phyloP scores from a whole-genome alignment of 2,329 filamentous ascomycete genomes.

The Aspergillus amoenus region DNA sequence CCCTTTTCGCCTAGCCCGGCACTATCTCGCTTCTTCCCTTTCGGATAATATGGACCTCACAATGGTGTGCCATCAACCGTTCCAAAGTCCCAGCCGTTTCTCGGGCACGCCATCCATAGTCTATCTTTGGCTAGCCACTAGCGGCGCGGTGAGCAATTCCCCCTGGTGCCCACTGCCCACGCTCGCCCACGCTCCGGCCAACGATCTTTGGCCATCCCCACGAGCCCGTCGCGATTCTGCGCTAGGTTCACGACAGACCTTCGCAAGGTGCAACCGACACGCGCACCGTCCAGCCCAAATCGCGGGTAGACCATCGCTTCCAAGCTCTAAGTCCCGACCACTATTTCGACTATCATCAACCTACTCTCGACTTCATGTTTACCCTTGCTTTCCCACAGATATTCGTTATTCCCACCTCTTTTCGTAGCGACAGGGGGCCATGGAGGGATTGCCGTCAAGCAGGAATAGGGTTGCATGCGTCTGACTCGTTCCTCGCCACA shows the following conservation, averaged over 20 bases:
- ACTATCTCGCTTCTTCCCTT: conserved; percentile 23
- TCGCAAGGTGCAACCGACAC: conserved; percentile 12
- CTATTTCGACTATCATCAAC: conserved; percentile 15
- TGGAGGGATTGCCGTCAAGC: not conserved
- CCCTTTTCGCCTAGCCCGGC: conserved; percentile 31
- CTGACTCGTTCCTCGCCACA: conserved; percentile 9
- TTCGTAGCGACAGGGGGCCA: not conserved
- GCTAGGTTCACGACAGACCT: conserved; percentile 33
- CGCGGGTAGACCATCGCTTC: conserved; percentile 35
- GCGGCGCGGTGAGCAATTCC: conserved; percentile 10
- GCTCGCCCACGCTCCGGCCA: conserved; percentile 20
- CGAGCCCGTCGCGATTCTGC: conserved; percentile 20
- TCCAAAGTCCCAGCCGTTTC: conserved; percentile 27
- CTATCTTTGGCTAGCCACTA: conserved; percentile 15
- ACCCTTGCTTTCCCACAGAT: no score
- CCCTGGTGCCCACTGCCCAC: not conserved
- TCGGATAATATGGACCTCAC: not conserved
- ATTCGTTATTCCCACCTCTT: no score
- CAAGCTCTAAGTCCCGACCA: conserved; percentile 24
- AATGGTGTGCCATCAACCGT: conserved; percentile 16
- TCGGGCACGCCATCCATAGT: conserved; percentile 34
- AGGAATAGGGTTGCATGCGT: conserved; percentile 3
- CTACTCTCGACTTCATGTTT: conserved; percentile 20
- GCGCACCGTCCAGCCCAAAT: conserved; percentile 29
- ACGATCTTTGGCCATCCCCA: conserved; percentile 34